phyloP scores from a whole-genome alignment of 208 protist genomes.

The Trichomonas tenax region DNA sequence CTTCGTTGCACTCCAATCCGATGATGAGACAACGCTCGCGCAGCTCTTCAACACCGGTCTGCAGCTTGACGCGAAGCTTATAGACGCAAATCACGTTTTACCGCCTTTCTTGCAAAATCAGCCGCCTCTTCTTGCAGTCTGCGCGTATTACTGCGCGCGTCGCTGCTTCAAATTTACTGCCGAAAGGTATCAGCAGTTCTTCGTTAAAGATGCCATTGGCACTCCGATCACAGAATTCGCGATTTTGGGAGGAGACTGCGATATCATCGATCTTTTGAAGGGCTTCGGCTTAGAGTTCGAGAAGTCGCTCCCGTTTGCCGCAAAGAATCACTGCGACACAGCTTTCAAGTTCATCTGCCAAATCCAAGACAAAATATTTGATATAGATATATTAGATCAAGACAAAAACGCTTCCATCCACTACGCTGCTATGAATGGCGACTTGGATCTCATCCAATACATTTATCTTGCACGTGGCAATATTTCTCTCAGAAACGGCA shows the following conservation, averaged over 20 bases:
- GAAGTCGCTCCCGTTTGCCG: not conserved
- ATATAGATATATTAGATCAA: not conserved
- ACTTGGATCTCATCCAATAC: not conserved
- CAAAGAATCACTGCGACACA: not conserved
- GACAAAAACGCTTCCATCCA: not conserved
- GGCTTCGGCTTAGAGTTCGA: not conserved
- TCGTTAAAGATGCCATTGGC: not conserved
- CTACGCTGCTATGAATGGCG: not conserved
- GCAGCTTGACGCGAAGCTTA: not conserved
- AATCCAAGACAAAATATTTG: not conserved
- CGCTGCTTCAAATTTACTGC: not conserved
- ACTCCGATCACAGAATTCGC: not conserved
- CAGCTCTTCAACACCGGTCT: not conserved
- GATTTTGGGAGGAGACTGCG: not conserved
- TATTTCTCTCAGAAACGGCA: not conserved
- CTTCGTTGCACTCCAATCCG: not conserved
- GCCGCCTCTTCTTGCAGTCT: not conserved
- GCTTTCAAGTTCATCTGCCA: not conserved
- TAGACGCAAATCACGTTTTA: not conserved
- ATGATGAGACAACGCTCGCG: not conserved
- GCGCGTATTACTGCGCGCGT: not conserved
- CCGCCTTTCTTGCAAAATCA: slow-evolving; percentile 17
- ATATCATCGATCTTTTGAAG: not conserved
- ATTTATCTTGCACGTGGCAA: not conserved
- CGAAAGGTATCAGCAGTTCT: not conserved